Evolutionary conservation across 768 basidiomycete species (phyloP).

Genomic region (Infundibulicybe gibba): DNA sequence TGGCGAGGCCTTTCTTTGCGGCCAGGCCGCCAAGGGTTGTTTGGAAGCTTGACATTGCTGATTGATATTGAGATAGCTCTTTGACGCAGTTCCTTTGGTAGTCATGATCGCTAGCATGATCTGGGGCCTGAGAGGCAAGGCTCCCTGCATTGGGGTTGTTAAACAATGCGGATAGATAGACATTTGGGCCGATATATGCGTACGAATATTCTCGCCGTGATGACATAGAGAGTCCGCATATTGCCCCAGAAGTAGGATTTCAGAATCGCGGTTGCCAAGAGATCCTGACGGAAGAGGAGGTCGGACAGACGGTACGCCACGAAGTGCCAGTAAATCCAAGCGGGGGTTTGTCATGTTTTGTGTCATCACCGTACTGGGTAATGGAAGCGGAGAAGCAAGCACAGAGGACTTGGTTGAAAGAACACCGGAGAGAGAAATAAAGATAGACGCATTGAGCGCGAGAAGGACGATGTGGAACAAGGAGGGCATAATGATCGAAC

Average conservation of each 20-base stretch:
- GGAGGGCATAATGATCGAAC: constrained; percentile 24
- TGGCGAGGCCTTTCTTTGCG: constrained; percentile 46
- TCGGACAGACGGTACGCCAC: too few species aligned
- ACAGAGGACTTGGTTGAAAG: constrained; percentile 18
- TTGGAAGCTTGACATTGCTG: constrained; percentile 16
- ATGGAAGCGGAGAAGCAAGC: constrained; percentile 34
- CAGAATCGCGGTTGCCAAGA: too few species aligned
- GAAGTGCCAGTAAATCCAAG: too few species aligned
- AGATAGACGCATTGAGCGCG: constrained; percentile 34
- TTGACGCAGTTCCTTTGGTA: constrained; percentile 38
- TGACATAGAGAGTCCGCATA: too few species aligned
- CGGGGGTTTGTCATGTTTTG: constrained; percentile 4
- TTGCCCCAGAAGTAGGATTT: too few species aligned
- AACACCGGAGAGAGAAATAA: constrained; percentile 31
- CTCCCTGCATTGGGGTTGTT: constrained; percentile 16
- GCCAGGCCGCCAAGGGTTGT: constrained; percentile 26
- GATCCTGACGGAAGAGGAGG: too few species aligned
- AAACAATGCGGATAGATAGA: neutral
- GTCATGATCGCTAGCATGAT: constrained; percentile 19
- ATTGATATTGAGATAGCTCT: constrained; percentile 27
- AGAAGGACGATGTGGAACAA: constrained; percentile 33
- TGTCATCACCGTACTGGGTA: constrained; percentile 9
- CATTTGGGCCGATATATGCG: too few species aligned
- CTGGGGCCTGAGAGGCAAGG: constrained; percentile 28
- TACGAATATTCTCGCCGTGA: too few species aligned